Conservation (phyloP, 768 basidiomycete genomes). For the Tricholoma terreum region DNA sequence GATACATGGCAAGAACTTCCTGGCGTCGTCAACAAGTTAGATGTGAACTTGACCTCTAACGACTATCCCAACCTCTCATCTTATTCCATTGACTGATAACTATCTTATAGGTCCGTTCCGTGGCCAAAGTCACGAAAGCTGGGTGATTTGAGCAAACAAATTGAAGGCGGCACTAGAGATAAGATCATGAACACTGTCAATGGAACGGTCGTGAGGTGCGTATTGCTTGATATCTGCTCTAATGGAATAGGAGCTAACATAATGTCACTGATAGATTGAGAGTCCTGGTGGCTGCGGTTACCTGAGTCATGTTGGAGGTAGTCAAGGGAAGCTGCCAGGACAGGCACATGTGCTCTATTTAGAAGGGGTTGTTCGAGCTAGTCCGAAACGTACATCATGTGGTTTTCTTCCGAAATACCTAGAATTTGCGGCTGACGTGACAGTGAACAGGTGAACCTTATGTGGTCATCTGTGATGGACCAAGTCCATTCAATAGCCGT, state of each 20-base stretch:
- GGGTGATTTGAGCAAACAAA: slow-evolving; percentile 89
- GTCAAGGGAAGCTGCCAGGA: slow-evolving; percentile 85
- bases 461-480: no score
- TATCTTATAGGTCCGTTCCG: slow-evolving; percentile 61
- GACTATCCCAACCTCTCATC: no score
- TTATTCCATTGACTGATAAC: slow-evolving; percentile 2
- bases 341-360: slow-evolving; percentile 87
- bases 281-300: slow-evolving; percentile 79
- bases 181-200: slow-evolving; percentile 66
- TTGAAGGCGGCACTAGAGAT: slow-evolving; percentile 85
- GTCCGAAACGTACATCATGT: not conserved
- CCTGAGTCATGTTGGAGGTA: slow-evolving; percentile 83
- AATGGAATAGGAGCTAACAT: no score
- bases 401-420: slow-evolving; percentile 50
- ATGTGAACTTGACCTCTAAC: slow-evolving; percentile 76
- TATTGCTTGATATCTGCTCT: no score
- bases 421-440: slow-evolving; percentile 43
- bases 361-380: slow-evolving; percentile 49
- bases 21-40: slow-evolving; percentile 78
- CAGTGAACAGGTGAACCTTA: slow-evolving; percentile 76
- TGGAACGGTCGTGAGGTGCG: slow-evolving; percentile 39
- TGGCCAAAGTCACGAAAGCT: slow-evolving; percentile 87
- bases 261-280: slow-evolving; percentile 33
- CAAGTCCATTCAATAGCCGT: slow-evolving; percentile 94
- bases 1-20: no score